These are phyloP conservation scores for Epicoccum sorghinum DNA, from an alignment of 2,329 filamentous ascomycete genomes.

Conservation along the genomic window DNA sequence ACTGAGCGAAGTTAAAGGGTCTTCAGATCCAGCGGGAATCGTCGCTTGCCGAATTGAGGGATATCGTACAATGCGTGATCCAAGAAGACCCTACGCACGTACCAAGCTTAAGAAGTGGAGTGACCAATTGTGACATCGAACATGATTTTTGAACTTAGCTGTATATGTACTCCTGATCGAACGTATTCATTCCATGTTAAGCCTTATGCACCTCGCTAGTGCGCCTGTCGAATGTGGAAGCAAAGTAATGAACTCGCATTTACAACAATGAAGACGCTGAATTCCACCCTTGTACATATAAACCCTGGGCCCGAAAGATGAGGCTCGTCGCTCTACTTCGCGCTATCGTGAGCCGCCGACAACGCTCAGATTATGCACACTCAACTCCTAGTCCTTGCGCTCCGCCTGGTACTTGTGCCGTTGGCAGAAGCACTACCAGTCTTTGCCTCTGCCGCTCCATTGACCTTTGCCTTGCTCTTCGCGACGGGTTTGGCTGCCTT, in stretches of 20 bases:
- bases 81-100: too few relatives aligned
- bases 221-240: neutral
- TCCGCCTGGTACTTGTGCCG: constrained; percentile 1
- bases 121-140: too few relatives aligned
- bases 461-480: constrained; percentile 25
- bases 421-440: neutral
- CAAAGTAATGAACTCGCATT: neutral
- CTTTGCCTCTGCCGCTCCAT: neutral
- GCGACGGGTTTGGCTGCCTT: constrained; percentile 19
- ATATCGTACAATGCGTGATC: too few relatives aligned
- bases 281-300: neutral
- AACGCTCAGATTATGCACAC: neutral
- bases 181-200: neutral
- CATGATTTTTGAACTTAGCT: too few relatives aligned
- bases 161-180: too few relatives aligned
- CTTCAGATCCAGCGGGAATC: too few relatives aligned
- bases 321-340: neutral
- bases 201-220: neutral
- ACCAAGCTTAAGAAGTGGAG: too few relatives aligned
- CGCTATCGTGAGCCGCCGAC: neutral
- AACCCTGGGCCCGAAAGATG: neutral
- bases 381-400: constrained; percentile 9
- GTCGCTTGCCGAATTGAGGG: too few relatives aligned
- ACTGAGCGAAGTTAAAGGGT: too few relatives aligned
- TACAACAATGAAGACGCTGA: neutral